phyloP scores from a whole-genome alignment of 108 stramenopile genomes.

The Schizochytrium sp. region DNA sequence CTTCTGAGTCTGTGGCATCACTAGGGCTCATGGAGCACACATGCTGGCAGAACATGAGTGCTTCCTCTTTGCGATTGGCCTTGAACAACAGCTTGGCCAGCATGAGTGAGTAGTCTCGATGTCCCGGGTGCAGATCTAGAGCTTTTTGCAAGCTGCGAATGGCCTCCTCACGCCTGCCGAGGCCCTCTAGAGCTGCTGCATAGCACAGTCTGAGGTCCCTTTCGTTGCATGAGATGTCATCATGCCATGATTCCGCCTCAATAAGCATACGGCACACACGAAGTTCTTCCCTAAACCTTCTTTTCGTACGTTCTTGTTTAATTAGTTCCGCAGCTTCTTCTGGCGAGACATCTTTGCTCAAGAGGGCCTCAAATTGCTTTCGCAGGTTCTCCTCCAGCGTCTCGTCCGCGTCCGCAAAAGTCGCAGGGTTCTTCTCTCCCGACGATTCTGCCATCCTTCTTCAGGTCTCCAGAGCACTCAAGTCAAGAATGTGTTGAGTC shows the following conservation, averaged over 20 bases:
- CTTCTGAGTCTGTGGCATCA: not conserved
- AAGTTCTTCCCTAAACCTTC: not conserved
- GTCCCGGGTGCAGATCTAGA: not conserved
- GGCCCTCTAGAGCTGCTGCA: conserved; percentile 16
- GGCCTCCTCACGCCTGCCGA: conserved; percentile 1
- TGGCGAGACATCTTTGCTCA: not conserved
- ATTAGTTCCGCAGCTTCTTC: not conserved
- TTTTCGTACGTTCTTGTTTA: not conserved
- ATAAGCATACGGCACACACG: conserved; percentile 37
- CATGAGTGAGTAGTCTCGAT: not conserved
- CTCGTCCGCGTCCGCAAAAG: not conserved
- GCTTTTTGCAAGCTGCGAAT: not conserved
- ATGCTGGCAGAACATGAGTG: not conserved
- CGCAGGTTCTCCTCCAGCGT: not conserved
- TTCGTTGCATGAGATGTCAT: conserved; percentile 16
- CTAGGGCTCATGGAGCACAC: not conserved
- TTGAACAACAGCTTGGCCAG: conserved; percentile 42
- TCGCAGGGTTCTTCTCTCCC: not conserved
- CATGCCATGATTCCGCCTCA: conserved; percentile 13
- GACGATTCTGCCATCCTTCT: too few relatives aligned
- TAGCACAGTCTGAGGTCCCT: conserved; percentile 8
- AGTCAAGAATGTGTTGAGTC: too few relatives aligned
- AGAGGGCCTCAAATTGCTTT: not conserved
- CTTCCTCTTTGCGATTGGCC: conserved; percentile 8
- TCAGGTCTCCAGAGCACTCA: too few relatives aligned